phyloP scores from a whole-genome alignment of 75 land plant species.

The Selaginella moellendorffii region DNA sequence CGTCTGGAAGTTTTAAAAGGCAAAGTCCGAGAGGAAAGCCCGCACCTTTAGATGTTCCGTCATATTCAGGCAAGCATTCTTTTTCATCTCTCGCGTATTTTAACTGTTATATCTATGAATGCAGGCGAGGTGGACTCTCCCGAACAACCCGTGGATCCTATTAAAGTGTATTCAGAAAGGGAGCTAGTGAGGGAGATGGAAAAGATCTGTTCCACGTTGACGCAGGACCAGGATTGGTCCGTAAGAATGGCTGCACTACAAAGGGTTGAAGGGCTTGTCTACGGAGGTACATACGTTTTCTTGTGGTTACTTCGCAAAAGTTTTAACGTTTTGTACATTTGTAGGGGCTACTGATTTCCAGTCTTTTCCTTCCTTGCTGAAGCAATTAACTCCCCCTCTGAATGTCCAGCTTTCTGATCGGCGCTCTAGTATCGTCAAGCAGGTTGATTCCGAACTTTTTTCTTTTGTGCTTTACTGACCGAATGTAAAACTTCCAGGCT shows the following conservation, averaged over 20 bases:
- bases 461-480: not conserved
- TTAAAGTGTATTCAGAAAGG: not conserved
- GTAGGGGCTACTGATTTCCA: not conserved
- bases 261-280: constrained; percentile 1
- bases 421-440: constrained; percentile 6
- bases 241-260: constrained; percentile 8
- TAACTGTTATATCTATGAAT: not conserved
- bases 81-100: not conserved
- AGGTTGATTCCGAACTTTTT: not conserved
- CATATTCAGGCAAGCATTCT: not conserved
- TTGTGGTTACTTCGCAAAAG: not conserved
- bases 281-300: not conserved
- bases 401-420: constrained; percentile 8
- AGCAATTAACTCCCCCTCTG: not conserved
- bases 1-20: not conserved
- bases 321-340: not conserved
- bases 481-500: too few species aligned
- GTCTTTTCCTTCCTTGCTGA: not conserved
- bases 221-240: constrained; percentile 6
- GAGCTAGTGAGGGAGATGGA: constrained; percentile 3
- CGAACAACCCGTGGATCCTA: not conserved
- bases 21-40: not conserved
- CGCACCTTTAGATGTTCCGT: not conserved
- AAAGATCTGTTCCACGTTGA: not conserved
- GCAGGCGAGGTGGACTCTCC: not conserved